Evolutionary conservation across 768 basidiomycete genomes (phyloP), one percentile per base, ranked within the genome.

Genomic region (Trametopsis cervina): DNA sequence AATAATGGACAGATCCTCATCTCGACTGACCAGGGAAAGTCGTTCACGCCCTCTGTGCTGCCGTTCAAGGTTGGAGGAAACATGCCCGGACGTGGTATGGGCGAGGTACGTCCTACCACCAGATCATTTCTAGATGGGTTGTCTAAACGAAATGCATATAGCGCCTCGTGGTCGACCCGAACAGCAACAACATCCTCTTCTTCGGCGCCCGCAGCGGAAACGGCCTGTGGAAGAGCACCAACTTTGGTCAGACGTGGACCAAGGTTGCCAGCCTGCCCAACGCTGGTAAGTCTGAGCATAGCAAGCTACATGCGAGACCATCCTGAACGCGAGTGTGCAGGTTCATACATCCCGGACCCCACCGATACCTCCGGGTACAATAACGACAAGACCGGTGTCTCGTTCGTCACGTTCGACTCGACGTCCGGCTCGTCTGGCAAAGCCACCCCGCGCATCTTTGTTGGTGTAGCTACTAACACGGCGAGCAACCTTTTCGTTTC

Each of bases 31-130:
- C 67, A 71, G 46, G 81, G 82, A 9, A 57, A 69, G n/a, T 77
- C 77, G 0, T 85, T 73, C 57, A 76, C 71, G 1, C 54, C 71
- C 1, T 74, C 77, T 4, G 54, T 59, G 7, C 62, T 85, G 1
- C 75, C 81, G 0, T 83, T 83, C 71, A 84, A 84, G 54, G 74
- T 81, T 24, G 80, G 81, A 23, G 80, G 80, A 7, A 81, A 82
- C 58, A 81, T 80, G 80, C 81, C 81, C 26, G 81, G 80, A 41
- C 78, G 81, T 60, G 82, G 80, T 56, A 75, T 81, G 75, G 74
- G 77, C 60, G 77, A 78, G 66, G 76, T 75, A 57, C 24, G 56
- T 42, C 11, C 39, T 46, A 10, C 46, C 17, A 44, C 15, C n/a
- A n/a, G 35, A 4, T 29, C 18, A 20, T n/a, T 33, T 15, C 7